Evolutionary conservation across 352 stramenopile genomes (phyloP), one percentile per base, ranked within the genome.

Genomic region (Globisporangium cederbergense): DNA sequence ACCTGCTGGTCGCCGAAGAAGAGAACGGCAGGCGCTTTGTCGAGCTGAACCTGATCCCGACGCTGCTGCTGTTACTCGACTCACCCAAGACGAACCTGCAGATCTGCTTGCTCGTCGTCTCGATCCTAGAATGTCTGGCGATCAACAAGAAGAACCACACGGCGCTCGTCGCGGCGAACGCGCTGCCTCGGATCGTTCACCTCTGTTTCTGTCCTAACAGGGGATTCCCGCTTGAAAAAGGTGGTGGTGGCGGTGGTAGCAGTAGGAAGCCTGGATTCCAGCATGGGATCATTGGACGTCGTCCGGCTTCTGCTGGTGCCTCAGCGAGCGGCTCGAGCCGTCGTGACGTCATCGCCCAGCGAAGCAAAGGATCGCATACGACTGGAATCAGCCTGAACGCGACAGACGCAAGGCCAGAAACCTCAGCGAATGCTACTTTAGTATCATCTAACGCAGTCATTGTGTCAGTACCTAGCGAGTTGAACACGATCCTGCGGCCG

Each of bases 11-110:
- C 2, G 64, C 68, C 0, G 82, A 90, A 62, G 67, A 75, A 38
- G 79, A 90, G 58, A 89, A 87, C 52, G 77, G 74, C 4, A 71
- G 68, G 14, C 68, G 71, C 8, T 88, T 91, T 32, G 77, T 89
- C n/a, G 77, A 86, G 18, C 67, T 86, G 36, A 65, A 75, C 30
- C 50, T 92, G 10, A 50, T 89, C 5, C 71, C 81, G 10, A 86
- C 74, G 14, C 60, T 90, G n/a, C 70, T 92, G 1, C 67, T 74
- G 13, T 68, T 90, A 0, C 69, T 92, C 16, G 68, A 81, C 36
- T 70, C 68, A 0, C 68, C 73, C 16, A 76, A 72, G 55, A 66
- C 73, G 1, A 78, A 62, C 30, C 65, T 71, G 18, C 55, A 79
- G 49, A 69, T 86, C 34, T 79, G 71, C 40, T 36, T 88, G 53